Conservation (phyloP, 371 early-diverging fungal species). For the Mortierella sp. region DNA sequence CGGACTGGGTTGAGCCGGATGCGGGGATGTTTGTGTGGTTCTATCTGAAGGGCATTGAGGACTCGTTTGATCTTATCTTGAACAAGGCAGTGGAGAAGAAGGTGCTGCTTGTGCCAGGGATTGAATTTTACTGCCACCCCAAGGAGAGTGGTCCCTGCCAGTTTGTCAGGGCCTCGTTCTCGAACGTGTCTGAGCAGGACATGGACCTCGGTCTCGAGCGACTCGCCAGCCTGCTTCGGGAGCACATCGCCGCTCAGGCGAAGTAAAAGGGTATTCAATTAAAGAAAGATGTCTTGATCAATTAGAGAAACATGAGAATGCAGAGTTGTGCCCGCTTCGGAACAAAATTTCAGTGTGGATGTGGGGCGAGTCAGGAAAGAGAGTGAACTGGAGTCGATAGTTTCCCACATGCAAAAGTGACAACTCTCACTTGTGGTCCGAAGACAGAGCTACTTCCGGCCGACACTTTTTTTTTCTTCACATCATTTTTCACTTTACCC, state of each 20-base stretch:
- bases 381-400: background rate
- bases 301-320: background rate
- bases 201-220: constrained; percentile 75
- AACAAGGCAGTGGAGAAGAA: constrained; percentile 78
- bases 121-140: constrained; percentile 41
- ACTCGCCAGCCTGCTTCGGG: constrained; percentile 61
- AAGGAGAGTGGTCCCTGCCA: constrained; percentile 44
- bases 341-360: background rate
- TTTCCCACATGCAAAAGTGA: constrained; percentile 14
- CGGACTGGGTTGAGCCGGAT: constrained; percentile 77
- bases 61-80: constrained; percentile 75
- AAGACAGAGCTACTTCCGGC: background rate
- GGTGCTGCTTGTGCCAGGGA: constrained; percentile 83
- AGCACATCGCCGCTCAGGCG: constrained; percentile 38
- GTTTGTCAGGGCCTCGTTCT: constrained; percentile 74
- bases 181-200: constrained; percentile 70
- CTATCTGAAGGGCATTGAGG: constrained; percentile 70
- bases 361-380: constrained; percentile 8
- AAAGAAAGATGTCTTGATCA: no score
- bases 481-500: background rate
- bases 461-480: background rate
- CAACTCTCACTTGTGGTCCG: background rate
- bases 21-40: constrained; percentile 93
- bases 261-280: no score
- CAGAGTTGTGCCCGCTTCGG: constrained; percentile 7